phyloP scores from a whole-genome alignment of 495 filamentous ascomycete species.

The Talaromyces adpressus region DNA sequence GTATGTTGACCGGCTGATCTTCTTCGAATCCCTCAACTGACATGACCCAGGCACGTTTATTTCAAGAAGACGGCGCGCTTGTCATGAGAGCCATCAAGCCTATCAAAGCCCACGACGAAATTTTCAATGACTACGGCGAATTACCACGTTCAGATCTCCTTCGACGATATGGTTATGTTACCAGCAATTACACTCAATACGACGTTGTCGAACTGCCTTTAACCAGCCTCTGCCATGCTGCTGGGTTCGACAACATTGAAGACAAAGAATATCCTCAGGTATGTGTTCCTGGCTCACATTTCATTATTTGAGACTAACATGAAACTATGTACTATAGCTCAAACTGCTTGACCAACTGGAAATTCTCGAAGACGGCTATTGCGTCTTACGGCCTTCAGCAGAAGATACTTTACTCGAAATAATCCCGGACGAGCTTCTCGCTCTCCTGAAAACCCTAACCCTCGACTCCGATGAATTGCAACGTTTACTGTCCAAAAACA shows the following conservation, averaged over 20 bases:
- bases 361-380: constrained; percentile 49
- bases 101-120: constrained; percentile 66
- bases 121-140: constrained; percentile 88
- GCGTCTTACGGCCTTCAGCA: constrained; percentile 31
- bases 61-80: constrained; percentile 57
- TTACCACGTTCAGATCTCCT: constrained; percentile 77
- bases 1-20: constrained; percentile 24
- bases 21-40: too few species aligned
- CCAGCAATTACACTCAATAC: constrained; percentile 62
- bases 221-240: constrained; percentile 43
- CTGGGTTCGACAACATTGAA: constrained; percentile 32
- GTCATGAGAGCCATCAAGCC: constrained; percentile 60
- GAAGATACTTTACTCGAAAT: constrained; percentile 30
- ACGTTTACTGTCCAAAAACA: constrained; percentile 32
- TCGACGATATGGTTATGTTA: constrained; percentile 84
- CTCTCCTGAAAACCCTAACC: constrained; percentile 39
- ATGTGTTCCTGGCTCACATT: constrained; percentile 7
- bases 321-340: constrained; percentile 23
- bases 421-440: constrained; percentile 41
- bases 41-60: constrained; percentile 50
- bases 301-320: background rate
- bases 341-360: constrained; percentile 43
- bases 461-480: constrained; percentile 33
- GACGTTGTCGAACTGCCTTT: constrained; percentile 78
- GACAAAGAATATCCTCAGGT: constrained; percentile 38